Percentiles rank a stretch among this genome's conserved stretches.
Evolutionary conservation across 371 early-diverging fungal species (phyloP).

Genomic region (Circinella umbellata): DNA sequence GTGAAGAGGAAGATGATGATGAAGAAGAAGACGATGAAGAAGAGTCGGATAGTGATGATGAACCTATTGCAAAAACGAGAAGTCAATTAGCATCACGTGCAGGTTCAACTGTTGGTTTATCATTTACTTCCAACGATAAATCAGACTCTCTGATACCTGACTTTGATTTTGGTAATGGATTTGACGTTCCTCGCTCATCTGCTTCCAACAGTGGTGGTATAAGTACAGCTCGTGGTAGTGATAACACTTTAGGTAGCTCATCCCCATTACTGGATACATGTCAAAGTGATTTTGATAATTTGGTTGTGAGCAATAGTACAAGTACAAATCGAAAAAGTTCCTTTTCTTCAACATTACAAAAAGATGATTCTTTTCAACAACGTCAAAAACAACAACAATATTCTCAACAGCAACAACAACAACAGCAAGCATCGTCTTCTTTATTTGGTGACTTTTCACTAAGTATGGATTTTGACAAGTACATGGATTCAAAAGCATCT

Average conservation of each 20-base stretch:
- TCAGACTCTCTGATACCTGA: slow-evolving; percentile 42
- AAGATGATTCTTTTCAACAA: not conserved
- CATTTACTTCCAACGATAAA: slow-evolving; percentile 4
- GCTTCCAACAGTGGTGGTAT: not conserved
- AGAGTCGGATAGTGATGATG: slow-evolving; percentile 45
- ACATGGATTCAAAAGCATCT: slow-evolving; percentile 30
- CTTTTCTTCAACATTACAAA: not conserved
- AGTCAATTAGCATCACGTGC: slow-evolving; percentile 2
- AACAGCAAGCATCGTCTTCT: slow-evolving; percentile 20
- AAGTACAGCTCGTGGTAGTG: too few species aligned
- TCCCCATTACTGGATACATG: slow-evolving; percentile 8
- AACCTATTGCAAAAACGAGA: slow-evolving; percentile 40
- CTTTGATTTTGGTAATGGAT: slow-evolving; percentile 56
- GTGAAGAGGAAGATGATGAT: slow-evolving; percentile 35
- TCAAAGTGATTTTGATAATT: not conserved
- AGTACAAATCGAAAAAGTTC: slow-evolving; percentile 3
- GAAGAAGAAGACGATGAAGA: slow-evolving; percentile 33
- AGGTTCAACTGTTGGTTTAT: slow-evolving; percentile 1
- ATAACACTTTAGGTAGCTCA: not conserved
- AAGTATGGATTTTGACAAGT: slow-evolving; percentile 41
- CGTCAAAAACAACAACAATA: not conserved
- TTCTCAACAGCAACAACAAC: slow-evolving; percentile 8
- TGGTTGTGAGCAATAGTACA: not conserved
- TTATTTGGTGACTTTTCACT: slow-evolving; percentile 54
- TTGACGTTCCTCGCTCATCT: slow-evolving; percentile 34